Evolutionary conservation across 176 grass and related monocot genomes (phyloP), one percentile per base, ranked within the genome.

Genomic region (Calamus simplicifolius): DNA sequence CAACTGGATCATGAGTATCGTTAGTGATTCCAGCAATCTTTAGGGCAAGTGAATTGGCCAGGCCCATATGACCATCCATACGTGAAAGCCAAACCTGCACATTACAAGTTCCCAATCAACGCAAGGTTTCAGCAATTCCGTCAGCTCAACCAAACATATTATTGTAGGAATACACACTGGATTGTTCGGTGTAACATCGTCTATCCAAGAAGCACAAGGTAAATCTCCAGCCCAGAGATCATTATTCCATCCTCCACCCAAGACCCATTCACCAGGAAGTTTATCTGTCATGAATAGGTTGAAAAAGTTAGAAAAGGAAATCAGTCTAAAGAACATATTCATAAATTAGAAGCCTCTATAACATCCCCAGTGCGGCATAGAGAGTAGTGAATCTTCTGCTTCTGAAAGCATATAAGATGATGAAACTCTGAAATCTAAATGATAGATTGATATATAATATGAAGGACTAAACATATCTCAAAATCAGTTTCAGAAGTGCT

Each of bases 161-260:
- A 43, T 43, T 12, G 7, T 19, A 30, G 58, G 35, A 30, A 57
- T 31, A 85, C 83, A 19, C 29, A 98, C 93, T 31, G 93, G 93
- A 55, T 98, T 98, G 69, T 88, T 48, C 23, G 87, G 81, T 73
- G 84, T 77, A 68, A 98, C 79, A 29, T 72, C 56, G 59, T 98
- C 87, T 68, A 98, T 63, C 81, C 93, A 98, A 89, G 84, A 78
- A 82, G 81, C 61, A 60, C 58, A 26, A 50, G 93, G 93, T 16
- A 75, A 62, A 4, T 75, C 78, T 64, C 87, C 84, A 18, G 73
- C 75, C 87, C 81, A 92, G 15, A 76, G 19, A 80, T 98, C 87
- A 67, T 82, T 89, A 60, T 98, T 98, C 93, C 93, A 98, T 43
- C 88, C 87, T 18, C 84, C 81, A 48, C 84, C 93, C 13, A 85